phyloP scores from a whole-genome alignment of 805 yeast genomes.

The Lachancea quebecensis region DNA sequence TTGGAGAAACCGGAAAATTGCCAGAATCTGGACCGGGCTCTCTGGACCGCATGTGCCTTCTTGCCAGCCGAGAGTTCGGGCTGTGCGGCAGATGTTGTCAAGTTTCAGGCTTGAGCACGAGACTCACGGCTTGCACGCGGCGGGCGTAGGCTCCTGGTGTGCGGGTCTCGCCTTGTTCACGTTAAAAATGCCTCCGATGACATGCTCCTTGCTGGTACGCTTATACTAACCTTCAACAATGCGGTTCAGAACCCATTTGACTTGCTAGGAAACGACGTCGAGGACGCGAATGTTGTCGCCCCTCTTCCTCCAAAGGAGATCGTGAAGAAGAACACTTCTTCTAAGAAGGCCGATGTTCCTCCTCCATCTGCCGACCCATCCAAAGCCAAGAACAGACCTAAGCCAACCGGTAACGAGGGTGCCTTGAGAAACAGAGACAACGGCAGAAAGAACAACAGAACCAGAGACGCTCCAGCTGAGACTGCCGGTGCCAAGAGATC shows the following conservation, averaged over 20 bases:
- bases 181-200: not conserved
- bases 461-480: slow-evolving; percentile 45
- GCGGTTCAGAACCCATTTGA: slow-evolving; percentile 62
- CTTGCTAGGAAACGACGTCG: slow-evolving; percentile 82
- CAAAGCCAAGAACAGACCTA: slow-evolving; percentile 65
- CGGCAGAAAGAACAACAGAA: slow-evolving; percentile 55
- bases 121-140: no score
- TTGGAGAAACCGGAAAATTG: not conserved
- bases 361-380: slow-evolving; percentile 78
- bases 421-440: slow-evolving; percentile 68
- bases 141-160: not conserved
- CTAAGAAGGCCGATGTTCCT: slow-evolving; percentile 79
- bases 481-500: slow-evolving; percentile 45
- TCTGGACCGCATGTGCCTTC: no score
- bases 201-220: not conserved
- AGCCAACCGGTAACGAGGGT: slow-evolving; percentile 81
- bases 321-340: slow-evolving; percentile 74
- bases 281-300: slow-evolving; percentile 58
- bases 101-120: no score
- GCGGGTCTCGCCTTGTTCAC: not conserved
- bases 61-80: no score
- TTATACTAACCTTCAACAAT: slow-evolving; percentile 2
- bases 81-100: no score
- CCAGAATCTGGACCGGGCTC: no score
- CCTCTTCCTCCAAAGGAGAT: slow-evolving; percentile 55